Conservation (phyloP, 83 land plant species). For the Larix sibirica region DNA sequence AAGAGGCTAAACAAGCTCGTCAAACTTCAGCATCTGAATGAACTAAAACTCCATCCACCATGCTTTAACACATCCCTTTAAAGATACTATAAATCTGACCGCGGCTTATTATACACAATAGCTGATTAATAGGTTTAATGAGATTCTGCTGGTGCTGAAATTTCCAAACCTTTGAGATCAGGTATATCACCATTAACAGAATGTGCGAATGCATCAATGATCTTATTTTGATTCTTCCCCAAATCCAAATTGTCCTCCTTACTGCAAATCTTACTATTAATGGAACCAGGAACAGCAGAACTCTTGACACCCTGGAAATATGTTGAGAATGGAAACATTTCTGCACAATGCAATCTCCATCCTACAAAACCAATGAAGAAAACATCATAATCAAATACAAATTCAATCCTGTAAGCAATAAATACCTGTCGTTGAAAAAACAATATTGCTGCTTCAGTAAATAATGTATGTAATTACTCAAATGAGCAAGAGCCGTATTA, state of each 20-base stretch:
- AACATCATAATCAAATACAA: slow-evolving; percentile 7
- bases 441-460: background rate
- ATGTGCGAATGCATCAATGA: background rate
- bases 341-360: slow-evolving; percentile 81
- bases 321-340: slow-evolving; percentile 87
- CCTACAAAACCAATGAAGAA: slow-evolving; percentile 45
- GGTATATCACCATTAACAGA: slow-evolving; percentile 5
- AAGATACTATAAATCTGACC: background rate
- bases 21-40: background rate
- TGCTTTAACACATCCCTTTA: slow-evolving; percentile 7
- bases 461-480: too few relatives aligned
- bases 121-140: background rate
- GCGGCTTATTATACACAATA: background rate
- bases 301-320: slow-evolving; percentile 73
- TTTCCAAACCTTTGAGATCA: slow-evolving; percentile 17
- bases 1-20: background rate
- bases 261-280: slow-evolving; percentile 7
- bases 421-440: background rate
- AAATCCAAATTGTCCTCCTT: slow-evolving; percentile 36
- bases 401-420: background rate
- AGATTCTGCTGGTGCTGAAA: slow-evolving; percentile 1
- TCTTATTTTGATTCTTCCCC: background rate
- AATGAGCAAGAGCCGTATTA: too few relatives aligned
- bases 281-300: slow-evolving; percentile 36
- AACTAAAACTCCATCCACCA: background rate